Percentiles rank a stretch among this genome's conserved stretches.
phyloP scores from a whole-genome alignment of 495 filamentous ascomycete genomes.

The Lophiotrema nucula region DNA sequence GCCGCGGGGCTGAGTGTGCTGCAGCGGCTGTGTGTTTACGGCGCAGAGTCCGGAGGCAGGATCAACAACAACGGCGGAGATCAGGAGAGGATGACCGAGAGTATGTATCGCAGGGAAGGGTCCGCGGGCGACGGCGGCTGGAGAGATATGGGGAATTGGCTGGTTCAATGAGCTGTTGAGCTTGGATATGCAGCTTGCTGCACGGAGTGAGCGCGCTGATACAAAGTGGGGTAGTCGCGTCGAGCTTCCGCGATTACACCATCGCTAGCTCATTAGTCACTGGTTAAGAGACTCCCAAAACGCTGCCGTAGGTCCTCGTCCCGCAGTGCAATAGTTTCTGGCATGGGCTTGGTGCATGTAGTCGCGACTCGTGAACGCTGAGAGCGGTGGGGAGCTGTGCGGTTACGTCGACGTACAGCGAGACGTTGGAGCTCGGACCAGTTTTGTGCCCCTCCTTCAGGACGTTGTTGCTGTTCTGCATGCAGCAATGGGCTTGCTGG shows the following conservation, averaged over 20 bases:
- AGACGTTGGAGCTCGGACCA: too few species aligned
- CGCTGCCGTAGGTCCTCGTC: neutral
- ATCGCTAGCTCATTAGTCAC: neutral
- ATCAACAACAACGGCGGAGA: neutral
- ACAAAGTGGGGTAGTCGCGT: slow-evolving; percentile 26
- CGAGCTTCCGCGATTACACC: neutral
- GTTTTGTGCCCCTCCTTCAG: too few species aligned
- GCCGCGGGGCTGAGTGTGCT: neutral
- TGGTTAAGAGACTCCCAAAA: neutral
- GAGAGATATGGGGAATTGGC: slow-evolving; percentile 1
- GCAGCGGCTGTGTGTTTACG: slow-evolving; percentile 1
- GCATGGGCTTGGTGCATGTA: too few species aligned
- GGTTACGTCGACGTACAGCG: slow-evolving; percentile 26
- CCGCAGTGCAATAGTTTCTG: too few species aligned
- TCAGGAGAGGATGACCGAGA: slow-evolving; percentile 11
- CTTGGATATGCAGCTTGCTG: slow-evolving; percentile 21
- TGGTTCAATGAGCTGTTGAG: slow-evolving; percentile 18
- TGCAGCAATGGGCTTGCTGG: too few species aligned
- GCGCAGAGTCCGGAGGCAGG: neutral
- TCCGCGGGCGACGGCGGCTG: neutral
- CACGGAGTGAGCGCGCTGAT: slow-evolving; percentile 18
- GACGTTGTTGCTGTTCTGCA: too few species aligned
- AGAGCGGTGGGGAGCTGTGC: neutral
- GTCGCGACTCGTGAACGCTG: neutral
- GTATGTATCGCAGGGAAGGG: neutral